phyloP scores from a whole-genome alignment of 2,329 filamentous ascomycete genomes.

The Alternaria tenuissima region DNA sequence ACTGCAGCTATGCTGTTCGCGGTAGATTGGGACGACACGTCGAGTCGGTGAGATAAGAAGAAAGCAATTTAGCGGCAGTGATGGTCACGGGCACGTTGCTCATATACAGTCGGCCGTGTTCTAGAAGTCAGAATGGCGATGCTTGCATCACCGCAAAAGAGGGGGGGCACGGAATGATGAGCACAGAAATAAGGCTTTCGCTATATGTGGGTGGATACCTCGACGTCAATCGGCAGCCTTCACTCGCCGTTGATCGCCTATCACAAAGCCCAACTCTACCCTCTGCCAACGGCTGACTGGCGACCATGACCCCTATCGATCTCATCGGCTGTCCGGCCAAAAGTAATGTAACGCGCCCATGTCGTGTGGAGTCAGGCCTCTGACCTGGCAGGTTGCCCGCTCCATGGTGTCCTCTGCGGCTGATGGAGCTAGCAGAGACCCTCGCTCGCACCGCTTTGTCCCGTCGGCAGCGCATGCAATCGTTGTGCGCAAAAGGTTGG shows the following conservation, averaged over 20 bases:
- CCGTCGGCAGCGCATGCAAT: conserved; percentile 17
- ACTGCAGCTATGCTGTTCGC: conserved; percentile 36
- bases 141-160: conserved; percentile 32
- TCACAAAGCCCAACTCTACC: conserved; percentile 14
- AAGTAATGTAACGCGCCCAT: conserved; percentile 21
- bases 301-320: conserved; percentile 14
- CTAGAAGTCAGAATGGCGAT: conserved; percentile 21
- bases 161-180: conserved; percentile 13
- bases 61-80: conserved; percentile 27
- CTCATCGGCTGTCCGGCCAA: conserved; percentile 17
- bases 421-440: conserved; percentile 27
- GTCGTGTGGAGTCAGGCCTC: conserved; percentile 23
- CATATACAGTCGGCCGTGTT: conserved; percentile 25
- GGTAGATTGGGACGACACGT: conserved; percentile 19
- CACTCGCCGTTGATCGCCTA: conserved; percentile 30
- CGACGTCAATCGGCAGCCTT: conserved; percentile 44
- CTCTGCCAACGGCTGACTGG: conserved; percentile 24
- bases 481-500: conserved; percentile 16
- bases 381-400: conserved; percentile 25
- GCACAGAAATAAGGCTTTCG: conserved; percentile 26
- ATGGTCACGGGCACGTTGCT: conserved; percentile 41
- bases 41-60: conserved; percentile 27
- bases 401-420: conserved; percentile 28
- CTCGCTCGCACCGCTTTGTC: conserved; percentile 28
- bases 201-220: conserved; percentile 35